Evolutionary conservation across 2,329 filamentous ascomycete species (phyloP).

Genomic region (Sordariomycetes sp.): DNA sequence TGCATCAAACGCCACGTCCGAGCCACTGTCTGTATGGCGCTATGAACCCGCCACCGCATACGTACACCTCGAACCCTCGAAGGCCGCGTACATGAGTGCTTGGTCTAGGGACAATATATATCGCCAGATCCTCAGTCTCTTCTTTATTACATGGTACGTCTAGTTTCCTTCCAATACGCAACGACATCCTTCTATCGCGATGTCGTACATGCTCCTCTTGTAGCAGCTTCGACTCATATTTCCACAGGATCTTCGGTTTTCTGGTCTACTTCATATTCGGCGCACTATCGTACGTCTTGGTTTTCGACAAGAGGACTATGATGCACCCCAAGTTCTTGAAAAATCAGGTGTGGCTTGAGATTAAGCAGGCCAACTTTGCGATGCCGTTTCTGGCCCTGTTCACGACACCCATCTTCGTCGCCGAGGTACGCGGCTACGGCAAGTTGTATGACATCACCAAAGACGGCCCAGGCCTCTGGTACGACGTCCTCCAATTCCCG

Average conservation of each 20-base stretch:
- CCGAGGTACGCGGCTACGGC: slow-evolving; percentile 72
- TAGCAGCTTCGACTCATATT: slow-evolving; percentile 3
- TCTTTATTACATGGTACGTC: slow-evolving; percentile 72
- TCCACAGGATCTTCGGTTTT: slow-evolving; percentile 65
- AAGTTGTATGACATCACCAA: slow-evolving; percentile 74
- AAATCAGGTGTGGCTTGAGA: slow-evolving; percentile 81
- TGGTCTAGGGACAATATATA: slow-evolving; percentile 66
- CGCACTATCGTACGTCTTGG: slow-evolving; percentile 68
- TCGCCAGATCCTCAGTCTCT: slow-evolving; percentile 64
- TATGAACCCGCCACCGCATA: slow-evolving; percentile 64
- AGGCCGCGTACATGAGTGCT: slow-evolving; percentile 67
- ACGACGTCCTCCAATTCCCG: slow-evolving; percentile 75
- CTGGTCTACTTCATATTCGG: slow-evolving; percentile 78
- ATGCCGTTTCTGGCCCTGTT: slow-evolving; percentile 75
- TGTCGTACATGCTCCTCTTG: neutral
- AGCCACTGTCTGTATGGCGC: slow-evolving; percentile 50
- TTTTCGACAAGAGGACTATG: slow-evolving; percentile 85
- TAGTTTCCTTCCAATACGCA: neutral
- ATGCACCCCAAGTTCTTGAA: slow-evolving; percentile 90
- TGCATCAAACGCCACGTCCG: slow-evolving; percentile 29
- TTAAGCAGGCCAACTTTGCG: slow-evolving; percentile 60
- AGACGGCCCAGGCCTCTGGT: slow-evolving; percentile 65
- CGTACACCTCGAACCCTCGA: slow-evolving; percentile 54
- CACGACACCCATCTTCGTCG: slow-evolving; percentile 69
- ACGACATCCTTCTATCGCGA: neutral